Evolutionary conservation across 805 yeast genomes (phyloP).

Genomic region (Spathaspora boniae): DNA sequence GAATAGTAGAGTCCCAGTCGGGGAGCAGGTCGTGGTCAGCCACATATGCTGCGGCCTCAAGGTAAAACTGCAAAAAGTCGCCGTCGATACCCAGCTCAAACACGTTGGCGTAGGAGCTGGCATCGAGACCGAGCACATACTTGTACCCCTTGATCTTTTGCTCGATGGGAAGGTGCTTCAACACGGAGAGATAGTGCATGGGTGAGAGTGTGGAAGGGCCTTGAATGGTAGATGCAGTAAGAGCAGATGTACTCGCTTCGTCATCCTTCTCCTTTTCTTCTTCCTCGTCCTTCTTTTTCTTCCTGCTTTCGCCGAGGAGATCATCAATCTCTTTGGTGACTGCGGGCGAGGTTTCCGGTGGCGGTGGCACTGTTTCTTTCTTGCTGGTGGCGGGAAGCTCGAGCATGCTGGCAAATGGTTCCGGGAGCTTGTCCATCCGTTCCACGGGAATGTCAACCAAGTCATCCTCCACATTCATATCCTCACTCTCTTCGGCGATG

Average conservation of each 20-base stretch:
- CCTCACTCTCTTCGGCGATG: slow-evolving; percentile 4
- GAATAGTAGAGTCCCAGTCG: slow-evolving; percentile 16
- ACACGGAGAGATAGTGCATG: slow-evolving; percentile 21
- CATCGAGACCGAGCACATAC: slow-evolving; percentile 31
- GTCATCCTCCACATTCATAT: not conserved
- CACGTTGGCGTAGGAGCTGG: slow-evolving; percentile 20
- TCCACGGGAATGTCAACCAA: slow-evolving; percentile 28
- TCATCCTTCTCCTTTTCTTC: not conserved
- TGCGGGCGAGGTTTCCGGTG: not conserved
- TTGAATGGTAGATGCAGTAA: not conserved
- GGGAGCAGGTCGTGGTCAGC: slow-evolving; percentile 8
- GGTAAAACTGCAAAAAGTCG: slow-evolving; percentile 43
- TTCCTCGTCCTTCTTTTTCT: not conserved
- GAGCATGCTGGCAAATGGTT: slow-evolving; percentile 18
- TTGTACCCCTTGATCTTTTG: slow-evolving; percentile 28
- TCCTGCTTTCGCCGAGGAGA: slow-evolving; percentile 12
- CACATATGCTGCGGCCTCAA: slow-evolving; percentile 37
- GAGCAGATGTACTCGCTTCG: not conserved
- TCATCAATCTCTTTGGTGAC: slow-evolving; percentile 15
- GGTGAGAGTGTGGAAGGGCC: slow-evolving; percentile 14
- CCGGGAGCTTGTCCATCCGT: slow-evolving; percentile 44
- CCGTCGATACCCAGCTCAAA: slow-evolving; percentile 48
- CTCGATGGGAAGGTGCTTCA: slow-evolving; percentile 24
- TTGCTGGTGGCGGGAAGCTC: no score
- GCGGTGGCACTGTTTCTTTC: not conserved